Conservation (phyloP, 2,329 filamentous ascomycete species). For the Diaporthe destruens region DNA sequence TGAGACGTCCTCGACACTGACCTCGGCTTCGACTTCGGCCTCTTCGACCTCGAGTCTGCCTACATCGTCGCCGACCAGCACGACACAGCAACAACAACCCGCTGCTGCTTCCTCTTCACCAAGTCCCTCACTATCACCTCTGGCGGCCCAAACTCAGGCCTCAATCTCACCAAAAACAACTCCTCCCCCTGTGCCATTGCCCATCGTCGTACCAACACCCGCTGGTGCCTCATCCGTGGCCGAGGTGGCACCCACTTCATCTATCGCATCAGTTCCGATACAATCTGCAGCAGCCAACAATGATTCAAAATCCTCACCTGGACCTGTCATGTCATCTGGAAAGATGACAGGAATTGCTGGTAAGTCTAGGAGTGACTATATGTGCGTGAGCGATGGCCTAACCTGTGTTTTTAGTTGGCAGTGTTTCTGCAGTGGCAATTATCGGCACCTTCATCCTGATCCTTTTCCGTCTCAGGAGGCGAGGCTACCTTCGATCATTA, state of each 20-base stretch:
- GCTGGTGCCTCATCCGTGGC: not conserved
- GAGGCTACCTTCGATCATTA: slow-evolving; percentile 1
- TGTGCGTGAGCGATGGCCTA: not conserved
- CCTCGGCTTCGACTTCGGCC: not conserved
- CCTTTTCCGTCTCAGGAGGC: slow-evolving; percentile 21
- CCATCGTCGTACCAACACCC: slow-evolving; percentile 3
- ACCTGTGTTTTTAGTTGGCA: slow-evolving; percentile 18
- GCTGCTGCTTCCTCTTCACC: not conserved
- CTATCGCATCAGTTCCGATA: not conserved
- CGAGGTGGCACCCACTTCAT: not conserved
- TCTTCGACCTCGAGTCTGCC: slow-evolving; percentile 15
- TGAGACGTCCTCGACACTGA: slow-evolving; percentile 5
- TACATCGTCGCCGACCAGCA: slow-evolving; percentile 1
- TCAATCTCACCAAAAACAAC: slow-evolving; percentile 13
- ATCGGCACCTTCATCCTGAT: slow-evolving; percentile 21
- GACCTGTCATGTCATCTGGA: slow-evolving; percentile 23
- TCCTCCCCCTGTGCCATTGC: slow-evolving; percentile 25
- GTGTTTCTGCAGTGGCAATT: slow-evolving; percentile 23
- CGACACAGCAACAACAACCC: not conserved
- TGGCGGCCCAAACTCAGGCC: slow-evolving; percentile 1
- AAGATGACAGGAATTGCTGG: slow-evolving; percentile 33
- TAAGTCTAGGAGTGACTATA: not conserved
- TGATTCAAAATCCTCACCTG: not conserved
- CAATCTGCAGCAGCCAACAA: not conserved
- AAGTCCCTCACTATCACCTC: not conserved